phyloP scores from a whole-genome alignment of 257 asterid genomes.

The Przewalskia tangutica region DNA sequence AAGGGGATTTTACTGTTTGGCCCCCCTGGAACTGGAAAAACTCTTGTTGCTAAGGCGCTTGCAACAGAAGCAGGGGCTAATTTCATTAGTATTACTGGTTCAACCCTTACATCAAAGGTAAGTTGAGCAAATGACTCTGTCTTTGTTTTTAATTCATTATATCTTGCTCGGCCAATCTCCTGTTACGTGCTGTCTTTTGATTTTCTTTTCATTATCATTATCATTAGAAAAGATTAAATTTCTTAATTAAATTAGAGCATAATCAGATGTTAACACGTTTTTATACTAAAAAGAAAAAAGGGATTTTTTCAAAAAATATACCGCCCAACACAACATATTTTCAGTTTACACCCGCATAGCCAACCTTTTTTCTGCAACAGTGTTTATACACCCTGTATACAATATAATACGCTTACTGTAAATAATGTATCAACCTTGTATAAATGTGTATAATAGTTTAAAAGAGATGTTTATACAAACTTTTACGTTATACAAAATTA shows the following conservation, averaged over 20 bases:
- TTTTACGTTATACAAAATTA: no score
- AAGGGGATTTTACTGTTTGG: conserved; percentile 97
- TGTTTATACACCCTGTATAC: neutral
- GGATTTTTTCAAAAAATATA: no score
- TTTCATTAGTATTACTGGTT: conserved; percentile 94
- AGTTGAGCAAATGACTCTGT: neutral
- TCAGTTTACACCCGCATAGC: neutral
- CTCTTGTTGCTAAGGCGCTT: conserved; percentile 95
- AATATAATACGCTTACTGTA: neutral
- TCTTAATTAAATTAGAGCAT: neutral
- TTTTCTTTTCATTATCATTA: neutral
- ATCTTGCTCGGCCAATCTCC: neutral
- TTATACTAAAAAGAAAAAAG: neutral
- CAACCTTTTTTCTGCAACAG: neutral
- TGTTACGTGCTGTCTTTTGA: neutral
- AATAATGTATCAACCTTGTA: neutral
- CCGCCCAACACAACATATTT: neutral
- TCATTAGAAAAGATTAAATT: neutral
- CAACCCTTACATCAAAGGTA: conserved; percentile 96
- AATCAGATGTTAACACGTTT: neutral
- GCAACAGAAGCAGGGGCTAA: conserved; percentile 99
- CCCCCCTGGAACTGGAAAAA: conserved; percentile 99
- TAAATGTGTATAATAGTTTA: neutral
- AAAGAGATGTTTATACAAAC: no score
- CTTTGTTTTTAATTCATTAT: neutral